phyloP scores from a whole-genome alignment of 2,329 filamentous ascomycete genomes.

The Stylonectria norvegica region DNA sequence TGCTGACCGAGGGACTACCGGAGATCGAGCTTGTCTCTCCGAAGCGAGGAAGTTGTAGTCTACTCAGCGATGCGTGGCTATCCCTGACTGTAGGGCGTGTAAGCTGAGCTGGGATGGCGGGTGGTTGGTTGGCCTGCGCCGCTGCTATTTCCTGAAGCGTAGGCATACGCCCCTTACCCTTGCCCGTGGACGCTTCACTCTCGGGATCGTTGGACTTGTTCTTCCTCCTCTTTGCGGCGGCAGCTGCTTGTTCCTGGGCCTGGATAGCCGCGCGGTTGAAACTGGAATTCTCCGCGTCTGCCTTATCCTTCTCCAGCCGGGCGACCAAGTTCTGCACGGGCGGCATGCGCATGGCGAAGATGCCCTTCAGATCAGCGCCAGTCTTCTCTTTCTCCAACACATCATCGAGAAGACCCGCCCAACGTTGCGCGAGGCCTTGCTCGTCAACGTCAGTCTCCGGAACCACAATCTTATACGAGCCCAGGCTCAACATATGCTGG shows the following conservation, averaged over 20 bases:
- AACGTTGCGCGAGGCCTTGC: slow-evolving; percentile 16
- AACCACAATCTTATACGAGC: slow-evolving; percentile 16
- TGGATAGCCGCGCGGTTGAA: slow-evolving; percentile 1
- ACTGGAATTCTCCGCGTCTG: slow-evolving; percentile 1
- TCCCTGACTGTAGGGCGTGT: slow-evolving; percentile 9
- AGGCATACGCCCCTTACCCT: background rate
- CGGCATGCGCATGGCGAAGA: slow-evolving; percentile 8
- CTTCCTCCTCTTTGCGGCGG: background rate
- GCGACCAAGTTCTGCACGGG: slow-evolving; percentile 6
- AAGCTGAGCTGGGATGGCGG: slow-evolving; percentile 12
- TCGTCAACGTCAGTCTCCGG: slow-evolving; percentile 9
- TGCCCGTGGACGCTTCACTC: too few species aligned
- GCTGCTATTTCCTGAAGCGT: slow-evolving; percentile 11
- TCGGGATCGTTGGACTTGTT: background rate
- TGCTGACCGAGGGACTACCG: background rate
- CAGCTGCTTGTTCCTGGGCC: background rate
- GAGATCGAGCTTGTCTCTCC: background rate
- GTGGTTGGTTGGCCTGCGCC: slow-evolving; percentile 4
- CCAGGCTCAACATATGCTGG: slow-evolving; percentile 9
- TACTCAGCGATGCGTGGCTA: slow-evolving; percentile 8
- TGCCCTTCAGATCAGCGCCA: background rate
- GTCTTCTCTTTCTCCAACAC: slow-evolving; percentile 7
- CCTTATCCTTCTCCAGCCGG: slow-evolving; percentile 4
- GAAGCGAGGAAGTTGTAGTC: background rate
- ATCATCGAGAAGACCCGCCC: slow-evolving; percentile 18